Conservation (phyloP, 2,329 filamentous ascomycete species). For the Fonsecaea pedrosoi region DNA sequence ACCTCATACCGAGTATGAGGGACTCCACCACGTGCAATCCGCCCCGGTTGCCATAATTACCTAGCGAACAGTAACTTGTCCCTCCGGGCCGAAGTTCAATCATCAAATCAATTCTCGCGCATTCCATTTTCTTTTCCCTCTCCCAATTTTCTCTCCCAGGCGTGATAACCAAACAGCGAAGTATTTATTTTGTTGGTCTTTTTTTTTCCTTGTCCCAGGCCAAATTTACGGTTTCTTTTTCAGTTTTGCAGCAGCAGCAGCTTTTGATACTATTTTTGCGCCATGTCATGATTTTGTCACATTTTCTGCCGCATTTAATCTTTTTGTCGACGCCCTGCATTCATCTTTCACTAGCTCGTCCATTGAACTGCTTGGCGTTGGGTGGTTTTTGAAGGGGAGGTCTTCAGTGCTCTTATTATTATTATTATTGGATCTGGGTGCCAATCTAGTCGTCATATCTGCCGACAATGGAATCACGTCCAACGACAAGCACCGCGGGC, state of each 20-base stretch:
- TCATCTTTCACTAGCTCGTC: slow-evolving; percentile 7
- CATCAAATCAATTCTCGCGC: slow-evolving; percentile 1
- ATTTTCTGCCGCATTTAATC: not conserved
- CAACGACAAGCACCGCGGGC: not conserved
- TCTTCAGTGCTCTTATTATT: not conserved
- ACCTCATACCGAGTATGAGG: not conserved
- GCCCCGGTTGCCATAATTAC: no score
- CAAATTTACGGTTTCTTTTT: not conserved
- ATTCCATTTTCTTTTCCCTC: not conserved
- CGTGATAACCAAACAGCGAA: not conserved
- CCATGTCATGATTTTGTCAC: slow-evolving; percentile 8
- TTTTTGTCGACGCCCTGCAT: slow-evolving; percentile 8
- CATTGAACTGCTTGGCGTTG: slow-evolving; percentile 10
- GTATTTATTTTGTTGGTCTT: no score
- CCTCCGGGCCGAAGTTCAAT: not conserved
- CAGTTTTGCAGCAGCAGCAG: not conserved
- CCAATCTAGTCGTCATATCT: not conserved
- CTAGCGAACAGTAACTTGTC: no score
- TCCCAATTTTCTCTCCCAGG: not conserved
- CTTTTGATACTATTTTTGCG: not conserved
- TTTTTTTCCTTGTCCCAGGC: not conserved
- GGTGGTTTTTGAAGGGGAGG: not conserved
- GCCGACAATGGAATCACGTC: not conserved
- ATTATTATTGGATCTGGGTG: not conserved
- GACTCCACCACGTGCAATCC: no score